Evolutionary conservation across 768 basidiomycete genomes (phyloP).

Genomic region (Rhizopogon vulgaris): DNA sequence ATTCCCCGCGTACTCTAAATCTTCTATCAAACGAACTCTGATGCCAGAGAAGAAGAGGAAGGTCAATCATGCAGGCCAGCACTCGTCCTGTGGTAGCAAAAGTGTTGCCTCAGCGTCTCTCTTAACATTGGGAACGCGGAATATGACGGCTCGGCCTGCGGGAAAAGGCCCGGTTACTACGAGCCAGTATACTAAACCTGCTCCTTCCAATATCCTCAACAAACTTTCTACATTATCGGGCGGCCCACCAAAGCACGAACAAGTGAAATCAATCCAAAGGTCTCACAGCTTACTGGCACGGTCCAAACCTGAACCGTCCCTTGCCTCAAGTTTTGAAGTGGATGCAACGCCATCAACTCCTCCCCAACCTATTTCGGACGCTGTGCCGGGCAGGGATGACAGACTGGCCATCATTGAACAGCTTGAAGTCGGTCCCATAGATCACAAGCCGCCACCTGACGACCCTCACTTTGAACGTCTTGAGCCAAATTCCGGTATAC

Average conservation of each 20-base stretch:
- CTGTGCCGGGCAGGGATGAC: slow-evolving; percentile 43
- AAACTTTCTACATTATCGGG: slow-evolving; percentile 39
- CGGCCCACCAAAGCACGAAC: slow-evolving; percentile 13
- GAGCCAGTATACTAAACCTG: slow-evolving; percentile 24
- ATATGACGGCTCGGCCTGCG: neutral
- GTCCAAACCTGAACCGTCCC: slow-evolving; percentile 2
- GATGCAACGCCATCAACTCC: slow-evolving; percentile 7
- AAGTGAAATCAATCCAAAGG: slow-evolving; percentile 21
- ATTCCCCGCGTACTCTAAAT: neutral
- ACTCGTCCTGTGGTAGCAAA: slow-evolving; percentile 6
- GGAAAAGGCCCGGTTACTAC: neutral
- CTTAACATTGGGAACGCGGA: slow-evolving; percentile 8
- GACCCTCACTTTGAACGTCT: slow-evolving; percentile 73
- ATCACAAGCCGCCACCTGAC: slow-evolving; percentile 62
- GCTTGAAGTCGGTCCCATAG: slow-evolving; percentile 69
- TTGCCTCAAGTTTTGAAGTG: neutral
- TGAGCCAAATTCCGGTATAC: slow-evolving; percentile 90
- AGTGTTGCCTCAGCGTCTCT: slow-evolving; percentile 10
- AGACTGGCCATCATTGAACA: slow-evolving; percentile 68
- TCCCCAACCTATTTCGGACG: neutral
- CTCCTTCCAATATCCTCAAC: slow-evolving; percentile 47
- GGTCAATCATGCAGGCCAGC: slow-evolving; percentile 23
- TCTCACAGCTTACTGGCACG: slow-evolving; percentile 20
- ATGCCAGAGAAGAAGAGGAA: slow-evolving; percentile 39
- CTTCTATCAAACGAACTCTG: slow-evolving; percentile 1